phyloP scores from a whole-genome alignment of 2,329 filamentous ascomycete species.

The Ramularia endophylla region DNA sequence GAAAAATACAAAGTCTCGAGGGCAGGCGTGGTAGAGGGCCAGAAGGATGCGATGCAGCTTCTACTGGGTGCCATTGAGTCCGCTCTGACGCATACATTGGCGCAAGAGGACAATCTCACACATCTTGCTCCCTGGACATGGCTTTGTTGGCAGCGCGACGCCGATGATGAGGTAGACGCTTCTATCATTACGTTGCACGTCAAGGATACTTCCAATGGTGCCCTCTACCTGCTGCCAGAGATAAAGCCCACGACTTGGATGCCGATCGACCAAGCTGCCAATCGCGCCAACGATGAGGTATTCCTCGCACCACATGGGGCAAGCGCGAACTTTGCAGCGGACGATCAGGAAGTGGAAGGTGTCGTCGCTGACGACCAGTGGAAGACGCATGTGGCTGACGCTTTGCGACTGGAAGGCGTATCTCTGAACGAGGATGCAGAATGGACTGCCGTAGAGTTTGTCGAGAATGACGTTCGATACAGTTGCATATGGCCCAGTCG shows the following conservation, averaged over 20 bases:
- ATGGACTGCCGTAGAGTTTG: constrained; percentile 11
- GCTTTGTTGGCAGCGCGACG: constrained; percentile 6
- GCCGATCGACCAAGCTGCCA: constrained; percentile 1
- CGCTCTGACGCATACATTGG: constrained; percentile 14
- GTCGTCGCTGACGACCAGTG: constrained; percentile 7
- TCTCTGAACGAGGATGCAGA: constrained; percentile 7
- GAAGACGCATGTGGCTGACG: constrained; percentile 7
- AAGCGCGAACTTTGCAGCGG: constrained; percentile 4
- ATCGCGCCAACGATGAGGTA: neutral
- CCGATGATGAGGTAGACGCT: constrained; percentile 1
- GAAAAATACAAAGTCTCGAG: constrained; percentile 1
- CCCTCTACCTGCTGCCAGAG: constrained; percentile 14
- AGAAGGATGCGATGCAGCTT: constrained; percentile 10
- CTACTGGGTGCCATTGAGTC: constrained; percentile 21
- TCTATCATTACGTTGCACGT: constrained; percentile 11
- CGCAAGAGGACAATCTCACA: constrained; percentile 6
- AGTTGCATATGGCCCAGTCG: constrained; percentile 21
- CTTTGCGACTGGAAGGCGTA: constrained; percentile 12
- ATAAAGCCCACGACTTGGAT: constrained; percentile 5
- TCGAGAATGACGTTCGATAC: constrained; percentile 1
- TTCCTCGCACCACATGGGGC: constrained; percentile 15
- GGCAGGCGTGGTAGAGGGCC: constrained; percentile 4
- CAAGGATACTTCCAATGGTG: constrained; percentile 9
- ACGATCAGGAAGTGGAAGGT: neutral
- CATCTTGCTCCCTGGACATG: constrained; percentile 20